A percentile compares a stretch with the other conserved stretches of the same genome.
Evolutionary conservation across 2,329 filamentous ascomycete genomes (phyloP).

Genomic region (Fusarium xylarioides): DNA sequence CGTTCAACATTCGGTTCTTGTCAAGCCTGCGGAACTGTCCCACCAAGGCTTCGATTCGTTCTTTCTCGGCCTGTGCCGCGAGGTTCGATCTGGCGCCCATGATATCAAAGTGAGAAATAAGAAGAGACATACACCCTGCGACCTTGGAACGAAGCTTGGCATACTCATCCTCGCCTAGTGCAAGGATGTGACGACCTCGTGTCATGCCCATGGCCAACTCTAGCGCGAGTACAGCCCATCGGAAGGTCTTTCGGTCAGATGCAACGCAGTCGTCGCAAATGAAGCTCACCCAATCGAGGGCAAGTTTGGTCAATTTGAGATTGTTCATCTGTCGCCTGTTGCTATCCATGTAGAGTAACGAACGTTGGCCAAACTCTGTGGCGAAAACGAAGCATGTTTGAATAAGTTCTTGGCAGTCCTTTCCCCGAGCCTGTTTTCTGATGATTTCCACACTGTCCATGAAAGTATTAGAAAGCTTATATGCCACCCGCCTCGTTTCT

Average conservation of each 20-base stretch:
- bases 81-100: constrained; percentile 95
- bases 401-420: constrained; percentile 93
- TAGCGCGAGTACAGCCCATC: constrained; percentile 93
- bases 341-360: constrained; percentile 93
- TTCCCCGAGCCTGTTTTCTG: constrained; percentile 80
- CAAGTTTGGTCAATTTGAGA: constrained; percentile 89
- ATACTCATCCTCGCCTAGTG: constrained; percentile 89
- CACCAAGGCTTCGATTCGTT: constrained; percentile 81
- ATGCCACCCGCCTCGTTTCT: constrained; percentile 94
- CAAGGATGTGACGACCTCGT: constrained; percentile 89
- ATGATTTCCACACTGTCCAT: constrained; percentile 99
- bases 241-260: constrained; percentile 93
- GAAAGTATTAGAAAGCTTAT: constrained; percentile 96
- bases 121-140: constrained; percentile 93
- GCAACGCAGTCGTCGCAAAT: constrained; percentile 97
- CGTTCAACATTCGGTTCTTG: constrained; percentile 76
- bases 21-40: constrained; percentile 82
- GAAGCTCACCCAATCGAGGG: constrained; percentile 96
- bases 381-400: constrained; percentile 98
- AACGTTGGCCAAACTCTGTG: constrained; percentile 97
- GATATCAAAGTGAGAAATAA: constrained; percentile 99
- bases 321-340: constrained; percentile 98
- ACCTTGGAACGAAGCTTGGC: constrained; percentile 84
- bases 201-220: constrained; percentile 99
- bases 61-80: constrained; percentile 92